Evolutionary conservation across 192 early-diverging fungal genomes (phyloP), one percentile per base, ranked within the genome.

Genomic region (Podila epigama): DNA sequence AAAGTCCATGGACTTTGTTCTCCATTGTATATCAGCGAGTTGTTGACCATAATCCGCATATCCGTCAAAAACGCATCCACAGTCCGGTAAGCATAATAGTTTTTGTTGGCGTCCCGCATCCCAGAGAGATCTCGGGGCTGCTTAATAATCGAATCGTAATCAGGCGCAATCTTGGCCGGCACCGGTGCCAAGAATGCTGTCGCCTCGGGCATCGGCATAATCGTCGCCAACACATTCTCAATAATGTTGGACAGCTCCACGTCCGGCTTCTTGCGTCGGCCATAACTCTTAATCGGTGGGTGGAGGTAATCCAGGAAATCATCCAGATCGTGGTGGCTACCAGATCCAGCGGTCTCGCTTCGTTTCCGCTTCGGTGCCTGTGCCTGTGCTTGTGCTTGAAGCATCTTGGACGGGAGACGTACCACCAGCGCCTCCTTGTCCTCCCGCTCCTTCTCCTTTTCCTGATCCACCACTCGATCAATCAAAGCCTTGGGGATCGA

Each of bases 11-110:
- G 77, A 37, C 85, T 81, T 15, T 66, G 34, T 4, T 80, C 59
- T 0, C 89, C 89, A 55, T 89, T 89, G 62, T 86, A 90, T 6
- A 75, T 25, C 31, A 67, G 60, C 25, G 81, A 85, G 64, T 90
- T 90, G 37, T 83, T 70, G 16, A 80, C 83, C 58, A 90, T 69
- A 15, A 86, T 79, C 28, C 69, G 40, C 39, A 90, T 63, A 61
- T 90, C 89, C 20, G 70, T 79, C 59, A 87, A 44, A 54, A 90
- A 87, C 25, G 60, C 69, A 33, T 75, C 72, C 11, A 72, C 68
- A 1, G 81, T 84, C 48, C 80, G 62, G 70, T 88, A 90, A 7
- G 59, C 56, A 48, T 70, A 84, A 29, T 80, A 51, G 36, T 70
- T 68, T 35, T 70, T 70, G 59, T 82, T 80, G 51, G 85, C 87